Conservation (phyloP, 306 rosid species). For the Vicia villosa region DNA sequence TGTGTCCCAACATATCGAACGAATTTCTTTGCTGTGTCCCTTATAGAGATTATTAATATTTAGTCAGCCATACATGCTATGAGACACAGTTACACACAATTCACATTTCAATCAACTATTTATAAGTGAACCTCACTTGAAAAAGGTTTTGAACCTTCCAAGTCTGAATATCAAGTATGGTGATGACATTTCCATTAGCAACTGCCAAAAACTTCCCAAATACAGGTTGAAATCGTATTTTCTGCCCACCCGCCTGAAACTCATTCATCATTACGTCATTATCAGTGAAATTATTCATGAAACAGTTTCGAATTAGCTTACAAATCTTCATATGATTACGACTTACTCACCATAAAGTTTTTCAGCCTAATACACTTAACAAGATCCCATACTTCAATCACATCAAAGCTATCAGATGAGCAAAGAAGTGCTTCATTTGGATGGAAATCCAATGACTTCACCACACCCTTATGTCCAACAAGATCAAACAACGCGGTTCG, state of each 20-base stretch:
- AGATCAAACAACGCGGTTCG: neutral
- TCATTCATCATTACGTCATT: neutral
- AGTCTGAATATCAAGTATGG: constrained; percentile 13
- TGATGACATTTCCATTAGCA: constrained; percentile 10
- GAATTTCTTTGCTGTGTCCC: constrained; percentile 4
- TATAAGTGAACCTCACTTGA: constrained; percentile 12
- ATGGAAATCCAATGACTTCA: constrained; percentile 17
- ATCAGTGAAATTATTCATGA: neutral
- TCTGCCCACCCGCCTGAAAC: constrained; percentile 10
- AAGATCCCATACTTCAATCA: constrained; percentile 7
- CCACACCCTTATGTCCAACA: neutral
- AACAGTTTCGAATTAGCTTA: neutral
- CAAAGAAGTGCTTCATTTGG: neutral
- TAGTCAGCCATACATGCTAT: neutral
- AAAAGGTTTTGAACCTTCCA: neutral
- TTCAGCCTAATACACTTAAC: neutral
- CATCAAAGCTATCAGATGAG: constrained; percentile 13
- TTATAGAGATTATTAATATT: neutral
- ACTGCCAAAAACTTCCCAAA: neutral
- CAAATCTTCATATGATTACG: neutral
- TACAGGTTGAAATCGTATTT: constrained; percentile 8
- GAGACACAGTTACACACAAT: neutral
- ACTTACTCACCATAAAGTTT: neutral
- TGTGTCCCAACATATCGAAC: constrained; percentile 14
- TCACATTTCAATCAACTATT: neutral